Percentiles rank a stretch among this genome's conserved stretches.
Conservation (phyloP, 257 asterid genomes). For the Primulina huaijiensis region DNA sequence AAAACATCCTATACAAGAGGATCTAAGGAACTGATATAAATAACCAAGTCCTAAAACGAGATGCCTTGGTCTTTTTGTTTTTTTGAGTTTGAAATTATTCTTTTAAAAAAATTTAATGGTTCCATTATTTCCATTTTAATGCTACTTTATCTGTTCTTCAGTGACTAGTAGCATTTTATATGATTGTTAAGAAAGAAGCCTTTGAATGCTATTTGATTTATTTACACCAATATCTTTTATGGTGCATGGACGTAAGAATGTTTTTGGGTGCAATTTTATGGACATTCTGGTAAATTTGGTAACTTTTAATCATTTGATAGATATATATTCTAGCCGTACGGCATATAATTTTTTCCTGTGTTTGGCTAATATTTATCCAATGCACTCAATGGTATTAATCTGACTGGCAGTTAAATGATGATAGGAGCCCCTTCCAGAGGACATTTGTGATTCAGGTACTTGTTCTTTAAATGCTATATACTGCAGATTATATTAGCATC, state of each 20-base stretch:
- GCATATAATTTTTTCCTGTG: constrained; percentile 2
- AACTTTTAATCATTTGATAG: constrained; percentile 17
- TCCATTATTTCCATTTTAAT: background rate
- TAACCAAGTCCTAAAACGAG: too few relatives aligned
- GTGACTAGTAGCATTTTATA: background rate
- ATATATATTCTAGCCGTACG: constrained; percentile 7
- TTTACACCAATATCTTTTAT: constrained; percentile 1
- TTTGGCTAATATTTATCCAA: constrained; percentile 23
- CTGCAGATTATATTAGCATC: background rate
- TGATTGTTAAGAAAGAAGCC: constrained; percentile 11
- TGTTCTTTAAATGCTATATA: constrained; percentile 18
- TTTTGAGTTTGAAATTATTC: too few relatives aligned
- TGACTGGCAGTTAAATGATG: constrained; percentile 71
- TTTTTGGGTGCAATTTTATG: constrained; percentile 8
- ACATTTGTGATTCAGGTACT: constrained; percentile 91
- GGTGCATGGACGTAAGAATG: background rate
- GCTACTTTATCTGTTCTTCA: background rate
- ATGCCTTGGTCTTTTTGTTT: too few relatives aligned
- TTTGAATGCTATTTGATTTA: constrained; percentile 21
- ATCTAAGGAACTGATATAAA: too few relatives aligned
- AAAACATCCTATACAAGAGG: too few relatives aligned
- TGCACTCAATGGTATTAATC: constrained; percentile 28
- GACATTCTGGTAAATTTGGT: constrained; percentile 17
- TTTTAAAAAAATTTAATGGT: background rate
- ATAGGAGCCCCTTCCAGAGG: constrained; percentile 90